Percentiles rank a stretch among this genome's conserved stretches.
These are phyloP conservation scores for Ceratorhiza oryzae-sativae DNA, from an alignment of 1,284 basidiomycete species.

Conservation along the genomic window DNA sequence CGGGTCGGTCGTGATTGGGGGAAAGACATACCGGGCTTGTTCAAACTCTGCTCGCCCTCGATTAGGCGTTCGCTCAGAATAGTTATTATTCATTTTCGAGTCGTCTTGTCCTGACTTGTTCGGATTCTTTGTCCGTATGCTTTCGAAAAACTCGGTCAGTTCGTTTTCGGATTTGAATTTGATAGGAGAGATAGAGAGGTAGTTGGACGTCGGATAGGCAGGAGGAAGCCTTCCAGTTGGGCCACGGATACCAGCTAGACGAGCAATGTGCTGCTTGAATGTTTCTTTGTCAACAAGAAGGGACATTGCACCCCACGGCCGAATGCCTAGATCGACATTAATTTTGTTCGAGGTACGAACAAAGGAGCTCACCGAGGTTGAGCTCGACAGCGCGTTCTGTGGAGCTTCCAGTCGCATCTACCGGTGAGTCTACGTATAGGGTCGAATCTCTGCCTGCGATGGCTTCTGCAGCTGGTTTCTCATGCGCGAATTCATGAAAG, in stretches of 20 bases:
- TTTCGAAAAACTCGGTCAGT: neutral
- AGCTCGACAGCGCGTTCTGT: slow-evolving; percentile 13
- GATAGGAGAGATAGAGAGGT: slow-evolving; percentile 14
- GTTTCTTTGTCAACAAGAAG: neutral
- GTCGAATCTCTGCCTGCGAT: slow-evolving; percentile 13
- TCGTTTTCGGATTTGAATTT: neutral
- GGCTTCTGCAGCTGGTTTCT: slow-evolving; percentile 3
- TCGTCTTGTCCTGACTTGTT: neutral
- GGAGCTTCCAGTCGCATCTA: neutral
- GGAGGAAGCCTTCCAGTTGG: neutral
- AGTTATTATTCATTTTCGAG: slow-evolving; percentile 13
- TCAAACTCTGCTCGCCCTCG: slow-evolving; percentile 16
- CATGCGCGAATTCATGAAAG: slow-evolving; percentile 21
- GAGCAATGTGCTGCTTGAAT: neutral
- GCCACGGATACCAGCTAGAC: neutral
- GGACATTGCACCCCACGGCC: slow-evolving; percentile 22
- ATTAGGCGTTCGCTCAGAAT: neutral
- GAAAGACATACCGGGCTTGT: slow-evolving; percentile 17
- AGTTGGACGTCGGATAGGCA: neutral
- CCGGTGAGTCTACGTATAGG: neutral
- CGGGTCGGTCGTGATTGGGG: neutral
- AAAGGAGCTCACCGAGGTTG: slow-evolving; percentile 1
- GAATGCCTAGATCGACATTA: neutral
- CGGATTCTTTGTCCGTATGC: neutral
- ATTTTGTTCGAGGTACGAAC: neutral